Evolutionary conservation across 2,329 filamentous ascomycete species (phyloP).

Genomic region (Sporothrix protearum): DNA sequence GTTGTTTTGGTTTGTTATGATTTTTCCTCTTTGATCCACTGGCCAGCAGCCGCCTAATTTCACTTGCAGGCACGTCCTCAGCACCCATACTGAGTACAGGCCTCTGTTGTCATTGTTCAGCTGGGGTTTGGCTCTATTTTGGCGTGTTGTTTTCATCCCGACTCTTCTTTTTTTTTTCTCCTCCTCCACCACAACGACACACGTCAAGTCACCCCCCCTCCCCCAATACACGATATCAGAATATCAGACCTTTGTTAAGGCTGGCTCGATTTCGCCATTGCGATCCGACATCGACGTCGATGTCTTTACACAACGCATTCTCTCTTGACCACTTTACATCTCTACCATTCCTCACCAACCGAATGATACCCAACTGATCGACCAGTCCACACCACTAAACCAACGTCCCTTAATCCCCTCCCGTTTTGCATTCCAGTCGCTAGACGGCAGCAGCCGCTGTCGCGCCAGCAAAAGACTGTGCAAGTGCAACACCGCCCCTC

Average conservation of each 20-base stretch:
- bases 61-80: neutral
- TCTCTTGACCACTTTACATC: neutral
- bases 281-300: neutral
- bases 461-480: neutral
- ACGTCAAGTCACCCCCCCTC: neutral
- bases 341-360: slow-evolving; percentile 1
- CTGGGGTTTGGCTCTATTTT: neutral
- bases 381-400: neutral
- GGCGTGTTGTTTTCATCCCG: neutral
- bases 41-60: slow-evolving; percentile 9
- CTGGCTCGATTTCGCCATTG: neutral
- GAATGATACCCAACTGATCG: slow-evolving; percentile 11
- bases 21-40: slow-evolving; percentile 22
- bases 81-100: neutral
- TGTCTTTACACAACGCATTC: neutral
- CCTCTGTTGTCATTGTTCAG: neutral
- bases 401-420: neutral
- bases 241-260: slow-evolving; percentile 1
- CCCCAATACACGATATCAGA: slow-evolving; percentile 5
- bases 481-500: neutral
- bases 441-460: slow-evolving; percentile 19
- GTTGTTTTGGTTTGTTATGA: slow-evolving; percentile 18
- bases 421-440: slow-evolving; percentile 19
- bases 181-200: neutral
- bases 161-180: neutral